A percentile compares a stretch with the other conserved stretches of the same genome.
Evolutionary conservation across 2,329 filamentous ascomycete genomes (phyloP).

Genomic region (Pseudocercospora cruenta): DNA sequence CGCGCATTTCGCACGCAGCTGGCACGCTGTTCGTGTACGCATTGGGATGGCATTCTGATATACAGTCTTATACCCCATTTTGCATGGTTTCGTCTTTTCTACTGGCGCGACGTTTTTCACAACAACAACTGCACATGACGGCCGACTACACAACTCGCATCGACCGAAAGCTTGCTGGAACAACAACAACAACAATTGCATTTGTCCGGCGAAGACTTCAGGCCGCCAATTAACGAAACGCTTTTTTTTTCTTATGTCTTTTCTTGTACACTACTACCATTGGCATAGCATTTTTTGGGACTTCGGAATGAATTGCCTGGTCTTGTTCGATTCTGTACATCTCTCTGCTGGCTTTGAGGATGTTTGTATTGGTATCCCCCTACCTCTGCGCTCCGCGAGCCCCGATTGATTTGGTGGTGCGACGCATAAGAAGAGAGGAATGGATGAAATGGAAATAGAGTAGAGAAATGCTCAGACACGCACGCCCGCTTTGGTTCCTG

Average conservation of each 20-base stretch:
- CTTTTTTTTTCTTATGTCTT: not conserved
- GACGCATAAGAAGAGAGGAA: not conserved
- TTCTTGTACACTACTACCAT: conserved; percentile 16
- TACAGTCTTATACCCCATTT: conserved; percentile 21
- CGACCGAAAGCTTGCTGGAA: not conserved
- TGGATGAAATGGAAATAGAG: not conserved
- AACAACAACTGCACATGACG: conserved; percentile 4
- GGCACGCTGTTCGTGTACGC: conserved; percentile 16
- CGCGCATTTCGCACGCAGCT: conserved; percentile 13
- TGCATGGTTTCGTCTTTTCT: conserved; percentile 6
- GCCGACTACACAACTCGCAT: conserved; percentile 4
- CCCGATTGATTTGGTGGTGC: not conserved
- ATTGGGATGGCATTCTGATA: conserved; percentile 20
- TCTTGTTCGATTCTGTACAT: conserved; percentile 15
- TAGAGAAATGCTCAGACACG: not conserved
- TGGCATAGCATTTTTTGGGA: conserved; percentile 5
- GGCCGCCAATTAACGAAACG: conserved; percentile 7
- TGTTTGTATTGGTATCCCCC: conserved; percentile 10
- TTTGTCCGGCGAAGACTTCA: conserved; percentile 3
- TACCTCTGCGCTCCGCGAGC: not conserved
- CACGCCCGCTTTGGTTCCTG: not conserved
- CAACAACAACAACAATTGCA: not conserved
- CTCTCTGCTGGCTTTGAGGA: conserved; percentile 15
- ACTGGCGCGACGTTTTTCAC: conserved; percentile 4
- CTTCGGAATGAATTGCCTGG: not conserved